These are phyloP conservation scores for Coniferiporia weirii DNA, from an alignment of 1,284 basidiomycete genomes.

Conservation along the genomic window DNA sequence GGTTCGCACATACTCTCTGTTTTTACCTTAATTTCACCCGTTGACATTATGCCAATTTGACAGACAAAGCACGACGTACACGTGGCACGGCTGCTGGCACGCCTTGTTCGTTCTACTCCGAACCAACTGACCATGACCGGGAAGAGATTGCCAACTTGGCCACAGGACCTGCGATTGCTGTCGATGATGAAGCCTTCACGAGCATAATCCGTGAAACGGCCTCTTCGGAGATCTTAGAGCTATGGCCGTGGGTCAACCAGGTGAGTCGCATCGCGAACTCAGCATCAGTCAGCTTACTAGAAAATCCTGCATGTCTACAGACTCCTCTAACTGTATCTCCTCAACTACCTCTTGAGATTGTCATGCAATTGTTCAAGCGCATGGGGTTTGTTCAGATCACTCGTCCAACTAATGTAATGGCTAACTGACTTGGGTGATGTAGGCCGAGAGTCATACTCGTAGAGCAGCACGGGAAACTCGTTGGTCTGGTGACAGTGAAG, in stretches of 20 bases:
- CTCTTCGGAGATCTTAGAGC: constrained; percentile 57
- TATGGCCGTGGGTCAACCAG: constrained; percentile 92
- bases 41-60: not conserved
- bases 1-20: constrained; percentile 40
- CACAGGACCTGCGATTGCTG: constrained; percentile 48
- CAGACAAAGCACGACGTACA: constrained; percentile 68
- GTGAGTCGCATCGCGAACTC: constrained; percentile 35
- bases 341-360: constrained; percentile 90
- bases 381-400: constrained; percentile 71
- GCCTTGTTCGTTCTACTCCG: constrained; percentile 62
- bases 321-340: constrained; percentile 93
- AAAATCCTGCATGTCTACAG: constrained; percentile 35
- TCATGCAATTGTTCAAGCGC: constrained; percentile 92
- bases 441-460: constrained; percentile 91
- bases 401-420: not conserved
- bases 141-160: constrained; percentile 44
- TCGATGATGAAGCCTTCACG: constrained; percentile 62
- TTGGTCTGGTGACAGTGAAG: constrained; percentile 92
- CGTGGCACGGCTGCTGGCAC: constrained; percentile 61
- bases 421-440: constrained; percentile 10
- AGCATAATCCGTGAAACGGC: constrained; percentile 56
- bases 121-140: constrained; percentile 40
- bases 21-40: not conserved
- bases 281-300: not conserved
- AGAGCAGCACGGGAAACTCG: constrained; percentile 76